A percentile compares a stretch with the other conserved stretches of the same genome.
These are phyloP conservation scores for Pseudonitzschia pungens DNA, from an alignment of 108 stramenopile species.

Conservation along the genomic window DNA sequence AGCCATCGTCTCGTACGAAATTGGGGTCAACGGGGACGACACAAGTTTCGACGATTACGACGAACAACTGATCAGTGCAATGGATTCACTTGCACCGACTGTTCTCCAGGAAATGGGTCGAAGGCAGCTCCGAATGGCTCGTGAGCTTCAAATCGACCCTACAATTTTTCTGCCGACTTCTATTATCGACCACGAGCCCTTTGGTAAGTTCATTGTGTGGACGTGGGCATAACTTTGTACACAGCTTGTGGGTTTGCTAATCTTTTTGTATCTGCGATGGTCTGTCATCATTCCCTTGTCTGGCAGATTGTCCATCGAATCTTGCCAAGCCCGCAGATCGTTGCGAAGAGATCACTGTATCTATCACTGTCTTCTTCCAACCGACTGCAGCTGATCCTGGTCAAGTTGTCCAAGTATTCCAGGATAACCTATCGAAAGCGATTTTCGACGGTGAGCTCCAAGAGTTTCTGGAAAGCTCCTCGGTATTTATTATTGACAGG, in stretches of 20 bases:
- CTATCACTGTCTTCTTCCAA: constrained; percentile 25
- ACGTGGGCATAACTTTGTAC: background rate
- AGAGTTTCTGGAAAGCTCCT: constrained; percentile 16
- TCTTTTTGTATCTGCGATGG: background rate
- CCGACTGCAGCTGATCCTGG: constrained; percentile 9
- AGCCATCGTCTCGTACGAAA: background rate
- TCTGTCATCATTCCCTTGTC: background rate
- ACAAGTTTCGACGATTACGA: constrained; percentile 1
- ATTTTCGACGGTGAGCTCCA: constrained; percentile 36
- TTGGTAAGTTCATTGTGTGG: constrained; percentile 17
- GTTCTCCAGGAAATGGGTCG: constrained; percentile 1
- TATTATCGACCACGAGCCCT: constrained; percentile 6
- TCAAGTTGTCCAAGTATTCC: background rate
- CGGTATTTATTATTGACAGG: constrained; percentile 30
- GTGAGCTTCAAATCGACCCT: constrained; percentile 10
- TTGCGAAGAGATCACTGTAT: constrained; percentile 24
- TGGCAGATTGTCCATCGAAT: constrained; percentile 11
- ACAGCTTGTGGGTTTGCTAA: background rate
- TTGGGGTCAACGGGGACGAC: background rate
- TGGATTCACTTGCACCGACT: constrained; percentile 13
- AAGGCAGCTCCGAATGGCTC: constrained; percentile 3
- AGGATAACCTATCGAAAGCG: constrained; percentile 13
- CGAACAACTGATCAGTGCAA: constrained; percentile 8
- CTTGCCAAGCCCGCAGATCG: constrained; percentile 2
- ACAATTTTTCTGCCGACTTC: constrained; percentile 19